These are phyloP conservation scores for Russula foetens DNA, from an alignment of 768 basidiomycete species.

Conservation along the genomic window DNA sequence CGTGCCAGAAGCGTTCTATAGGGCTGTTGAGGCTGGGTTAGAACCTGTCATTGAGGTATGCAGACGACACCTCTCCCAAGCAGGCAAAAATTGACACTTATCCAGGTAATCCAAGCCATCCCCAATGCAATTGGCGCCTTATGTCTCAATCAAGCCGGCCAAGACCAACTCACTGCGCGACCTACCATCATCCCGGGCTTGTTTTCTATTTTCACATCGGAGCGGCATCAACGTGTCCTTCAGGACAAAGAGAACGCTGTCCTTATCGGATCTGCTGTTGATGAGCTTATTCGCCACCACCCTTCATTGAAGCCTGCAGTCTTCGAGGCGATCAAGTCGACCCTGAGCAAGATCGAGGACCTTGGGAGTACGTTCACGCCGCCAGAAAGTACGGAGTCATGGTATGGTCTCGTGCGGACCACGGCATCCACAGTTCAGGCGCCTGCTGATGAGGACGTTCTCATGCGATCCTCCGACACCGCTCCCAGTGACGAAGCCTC, in stretches of 20 bases:
- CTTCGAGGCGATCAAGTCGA: slow-evolving; percentile 65
- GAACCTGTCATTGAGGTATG: slow-evolving; percentile 82
- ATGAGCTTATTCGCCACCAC: slow-evolving; percentile 95
- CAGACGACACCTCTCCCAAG: not conserved
- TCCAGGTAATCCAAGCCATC: slow-evolving; percentile 82
- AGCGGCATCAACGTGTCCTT: slow-evolving; percentile 72
- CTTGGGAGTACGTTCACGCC: slow-evolving; percentile 54
- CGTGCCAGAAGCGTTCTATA: slow-evolving; percentile 84
- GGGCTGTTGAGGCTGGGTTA: slow-evolving; percentile 72
- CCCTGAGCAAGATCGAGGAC: slow-evolving; percentile 66
- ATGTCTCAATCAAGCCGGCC: slow-evolving; percentile 87
- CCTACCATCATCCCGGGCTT: slow-evolving; percentile 80
- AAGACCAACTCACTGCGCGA: slow-evolving; percentile 67
- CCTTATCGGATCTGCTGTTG: slow-evolving; percentile 80
- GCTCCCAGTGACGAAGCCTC: not conserved
- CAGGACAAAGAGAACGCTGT: slow-evolving; percentile 92
- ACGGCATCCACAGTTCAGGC: not conserved
- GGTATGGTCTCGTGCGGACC: slow-evolving; percentile 47
- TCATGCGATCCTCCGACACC: slow-evolving; percentile 14
- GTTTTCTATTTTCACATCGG: slow-evolving; percentile 80
- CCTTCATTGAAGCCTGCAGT: slow-evolving; percentile 76
- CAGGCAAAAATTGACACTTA: not conserved
- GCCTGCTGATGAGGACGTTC: slow-evolving; percentile 13
- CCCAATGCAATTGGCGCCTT: slow-evolving; percentile 94
- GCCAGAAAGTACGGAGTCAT: slow-evolving; percentile 51